A percentile compares a stretch with the other conserved stretches of the same genome.
Conservation (phyloP, 1,284 basidiomycete species). For the Anthracocystis setariae region DNA sequence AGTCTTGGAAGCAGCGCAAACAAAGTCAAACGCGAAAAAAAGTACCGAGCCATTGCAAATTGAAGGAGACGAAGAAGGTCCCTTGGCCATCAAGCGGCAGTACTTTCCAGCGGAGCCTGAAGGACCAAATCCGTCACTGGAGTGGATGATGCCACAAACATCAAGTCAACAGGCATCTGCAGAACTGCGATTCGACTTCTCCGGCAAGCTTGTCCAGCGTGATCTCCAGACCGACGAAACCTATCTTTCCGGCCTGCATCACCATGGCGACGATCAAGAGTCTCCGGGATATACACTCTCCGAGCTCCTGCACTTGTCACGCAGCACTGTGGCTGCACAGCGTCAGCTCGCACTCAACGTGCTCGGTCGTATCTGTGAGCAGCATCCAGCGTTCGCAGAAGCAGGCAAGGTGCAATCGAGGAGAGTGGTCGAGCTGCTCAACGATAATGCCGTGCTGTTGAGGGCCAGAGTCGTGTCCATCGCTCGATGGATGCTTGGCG, state of each 20-base stretch:
- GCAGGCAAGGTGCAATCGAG: background rate
- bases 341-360: slow-evolving; percentile 83
- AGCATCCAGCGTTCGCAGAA: slow-evolving; percentile 17
- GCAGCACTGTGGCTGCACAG: slow-evolving; percentile 85
- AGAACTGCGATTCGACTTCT: slow-evolving; percentile 59
- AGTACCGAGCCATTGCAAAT: slow-evolving; percentile 6
- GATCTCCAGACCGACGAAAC: slow-evolving; percentile 31
- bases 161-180: slow-evolving; percentile 2
- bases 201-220: slow-evolving; percentile 36
- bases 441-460: slow-evolving; percentile 18
- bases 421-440: slow-evolving; percentile 11
- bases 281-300: slow-evolving; percentile 88
- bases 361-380: slow-evolving; percentile 73
- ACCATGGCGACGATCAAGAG: slow-evolving; percentile 79
- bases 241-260: slow-evolving; percentile 77
- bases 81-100: slow-evolving; percentile 81
- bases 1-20: too few relatives aligned
- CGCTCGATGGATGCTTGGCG: slow-evolving; percentile 53
- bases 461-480: slow-evolving; percentile 37
- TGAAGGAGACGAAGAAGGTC: slow-evolving; percentile 76
- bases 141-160: slow-evolving; percentile 54
- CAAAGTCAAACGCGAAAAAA: slow-evolving; percentile 69
- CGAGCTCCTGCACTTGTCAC: slow-evolving; percentile 83
- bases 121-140: slow-evolving; percentile 44
- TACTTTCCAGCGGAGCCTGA: slow-evolving; percentile 79